A percentile compares a stretch with the other conserved stretches of the same genome.
Evolutionary conservation across 345 rosid species (phyloP).

Genomic region (Syzygium grande): DNA sequence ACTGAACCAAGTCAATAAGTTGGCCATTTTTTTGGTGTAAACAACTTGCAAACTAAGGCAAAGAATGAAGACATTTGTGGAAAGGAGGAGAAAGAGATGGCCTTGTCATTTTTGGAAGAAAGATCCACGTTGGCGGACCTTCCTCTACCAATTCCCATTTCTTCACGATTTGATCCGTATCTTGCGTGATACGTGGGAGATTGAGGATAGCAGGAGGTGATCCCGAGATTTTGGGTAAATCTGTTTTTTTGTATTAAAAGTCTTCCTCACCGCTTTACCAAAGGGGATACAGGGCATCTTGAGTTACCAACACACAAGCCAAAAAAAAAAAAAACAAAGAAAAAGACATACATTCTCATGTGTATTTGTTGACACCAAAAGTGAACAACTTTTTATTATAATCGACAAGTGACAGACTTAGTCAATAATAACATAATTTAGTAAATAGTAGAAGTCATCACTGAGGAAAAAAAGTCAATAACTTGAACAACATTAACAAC

Average conservation of each 20-base stretch:
- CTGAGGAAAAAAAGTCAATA: too few species aligned
- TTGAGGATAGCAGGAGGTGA: neutral
- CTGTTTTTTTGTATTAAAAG: neutral
- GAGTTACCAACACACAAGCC: neutral
- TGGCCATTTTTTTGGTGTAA: too few species aligned
- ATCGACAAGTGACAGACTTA: too few species aligned
- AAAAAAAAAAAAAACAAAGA: too few species aligned
- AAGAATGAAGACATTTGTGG: neutral
- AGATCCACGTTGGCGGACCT: neutral
- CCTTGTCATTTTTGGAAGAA: neutral
- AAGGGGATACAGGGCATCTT: neutral
- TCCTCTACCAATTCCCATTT: neutral
- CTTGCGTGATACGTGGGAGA: neutral
- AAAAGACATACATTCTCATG: neutral
- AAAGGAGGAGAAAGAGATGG: neutral
- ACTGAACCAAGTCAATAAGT: too few species aligned
- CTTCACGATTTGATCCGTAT: neutral
- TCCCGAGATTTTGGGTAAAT: neutral
- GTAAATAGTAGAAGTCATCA: too few species aligned
- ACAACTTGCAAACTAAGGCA: neutral
- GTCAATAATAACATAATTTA: too few species aligned
- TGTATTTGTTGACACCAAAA: neutral
- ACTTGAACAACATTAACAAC: too few species aligned
- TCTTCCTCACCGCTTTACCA: neutral
- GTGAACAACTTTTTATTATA: too few species aligned